Evolutionary conservation across 225 moss, liverwort and hornwort species (phyloP), one percentile per base, ranked within the genome.

Genomic region (Physcomitrium patens): DNA sequence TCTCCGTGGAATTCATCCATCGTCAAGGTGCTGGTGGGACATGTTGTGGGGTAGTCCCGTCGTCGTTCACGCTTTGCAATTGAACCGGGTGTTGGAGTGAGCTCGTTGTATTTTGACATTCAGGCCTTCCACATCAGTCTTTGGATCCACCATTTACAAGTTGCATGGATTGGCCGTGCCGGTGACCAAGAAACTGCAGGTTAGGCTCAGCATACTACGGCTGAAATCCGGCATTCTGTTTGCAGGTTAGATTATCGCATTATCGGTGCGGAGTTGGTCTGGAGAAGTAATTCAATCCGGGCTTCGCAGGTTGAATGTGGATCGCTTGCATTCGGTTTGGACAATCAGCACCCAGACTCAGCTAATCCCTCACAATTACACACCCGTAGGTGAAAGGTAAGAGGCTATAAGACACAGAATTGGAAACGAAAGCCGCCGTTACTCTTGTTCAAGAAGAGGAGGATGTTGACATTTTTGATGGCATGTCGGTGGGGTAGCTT

Each of bases 271-370:
- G 20, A 41, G 37, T 63, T 51, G 0, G 14, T 3, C 8, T 14
- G 56, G 18, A 43, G 57, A 51, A 19, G 47, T 50, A 47, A 37
- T 37, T 37, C 4, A 37, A 37, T 3, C 70, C 10, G n/a, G 28
- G 17, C 57, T 49, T 47, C 59, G 41, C 46, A n/a, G 63, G 66
- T 65, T 49, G 45, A 20, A 28, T 57, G 11, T 23, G 67, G 49
- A 41, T 48, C 48, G 43, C 74, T 75, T 44, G 70, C 66, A 16
- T 66, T 80, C 66, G 63, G 76, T 18, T 65, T 10, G 8, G 79
- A 82, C 22, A 79, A 75, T 43, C 76, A 78, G 22, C 85, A 76
- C 66, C 57, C 85, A 9, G 80, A 85, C 46, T 80, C 82, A 13
- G 85, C 85, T 15, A 80, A 85, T 27, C 42, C 80, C 7, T 47